A percentile compares a stretch with the other conserved stretches of the same genome.
Evolutionary conservation across 2,329 filamentous ascomycete genomes (phyloP).

Genomic region (Helicocarpus griseus): DNA sequence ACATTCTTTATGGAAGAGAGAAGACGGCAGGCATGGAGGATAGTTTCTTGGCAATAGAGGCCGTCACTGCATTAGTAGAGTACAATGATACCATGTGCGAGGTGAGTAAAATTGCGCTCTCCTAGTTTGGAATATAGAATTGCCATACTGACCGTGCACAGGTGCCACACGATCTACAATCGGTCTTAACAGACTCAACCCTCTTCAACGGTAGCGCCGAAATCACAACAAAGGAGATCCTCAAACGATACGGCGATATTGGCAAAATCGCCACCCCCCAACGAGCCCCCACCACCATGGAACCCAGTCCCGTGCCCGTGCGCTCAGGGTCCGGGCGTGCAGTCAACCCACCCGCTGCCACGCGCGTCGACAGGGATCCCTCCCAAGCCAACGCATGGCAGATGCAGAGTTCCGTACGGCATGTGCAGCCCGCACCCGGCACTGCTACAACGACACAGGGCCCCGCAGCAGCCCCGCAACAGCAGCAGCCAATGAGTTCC

Average conservation of each 20-base stretch:
- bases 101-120: constrained; percentile 40
- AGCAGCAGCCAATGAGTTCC: constrained; percentile 19
- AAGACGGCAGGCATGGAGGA: constrained; percentile 62
- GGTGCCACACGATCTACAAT: constrained; percentile 88
- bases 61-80: constrained; percentile 81
- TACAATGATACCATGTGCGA: constrained; percentile 96
- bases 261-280: constrained; percentile 52
- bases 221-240: constrained; percentile 91
- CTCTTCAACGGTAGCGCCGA: constrained; percentile 76
- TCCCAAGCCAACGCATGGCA: constrained; percentile 61
- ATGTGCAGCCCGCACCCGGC: constrained; percentile 39
- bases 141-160: constrained; percentile 28
- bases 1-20: constrained; percentile 60
- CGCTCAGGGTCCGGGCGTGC: constrained; percentile 31
- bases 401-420: constrained; percentile 73
- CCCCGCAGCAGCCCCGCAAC: too few species aligned
- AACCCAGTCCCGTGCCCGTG: constrained; percentile 42
- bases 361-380: constrained; percentile 74
- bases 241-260: constrained; percentile 85
- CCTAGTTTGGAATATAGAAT: too few species aligned
- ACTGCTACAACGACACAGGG: neutral
- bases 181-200: constrained; percentile 71
- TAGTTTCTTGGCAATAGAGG: constrained; percentile 86
- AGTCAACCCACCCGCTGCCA: constrained; percentile 43
- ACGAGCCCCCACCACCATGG: constrained; percentile 44